These are phyloP conservation scores for Chytriomyces sp. DNA, from an alignment of 192 early-diverging fungal species.

Conservation along the genomic window DNA sequence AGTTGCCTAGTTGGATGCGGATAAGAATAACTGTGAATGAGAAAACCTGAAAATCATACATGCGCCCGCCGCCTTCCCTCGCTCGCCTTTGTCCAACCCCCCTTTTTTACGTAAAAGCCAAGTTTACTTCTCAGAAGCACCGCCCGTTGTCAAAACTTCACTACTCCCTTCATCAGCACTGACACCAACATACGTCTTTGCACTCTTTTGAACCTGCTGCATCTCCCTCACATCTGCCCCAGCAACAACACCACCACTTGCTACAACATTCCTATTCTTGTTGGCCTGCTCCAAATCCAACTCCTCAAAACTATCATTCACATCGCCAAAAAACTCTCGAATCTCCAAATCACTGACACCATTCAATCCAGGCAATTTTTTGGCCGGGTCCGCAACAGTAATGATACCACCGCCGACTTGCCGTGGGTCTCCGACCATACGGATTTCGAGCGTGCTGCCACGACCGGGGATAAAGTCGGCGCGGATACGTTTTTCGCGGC, in stretches of 20 bases:
- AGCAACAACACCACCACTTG: neutral
- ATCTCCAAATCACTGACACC: slow-evolving; percentile 19
- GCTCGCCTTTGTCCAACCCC: no score
- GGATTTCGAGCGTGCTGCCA: neutral
- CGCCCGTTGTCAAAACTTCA: no score
- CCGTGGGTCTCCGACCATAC: slow-evolving; percentile 28
- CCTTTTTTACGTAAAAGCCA: no score
- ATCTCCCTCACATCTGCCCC: neutral
- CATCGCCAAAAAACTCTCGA: slow-evolving; percentile 30
- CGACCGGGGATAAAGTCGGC: neutral
- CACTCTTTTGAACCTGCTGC: neutral
- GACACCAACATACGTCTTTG: neutral
- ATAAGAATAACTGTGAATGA: no score
- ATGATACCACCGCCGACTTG: slow-evolving; percentile 20
- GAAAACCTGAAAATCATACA: no score
- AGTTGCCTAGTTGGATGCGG: no score
- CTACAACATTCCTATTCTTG: slow-evolving; percentile 21
- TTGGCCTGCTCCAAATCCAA: slow-evolving; percentile 2
- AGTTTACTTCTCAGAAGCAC: no score
- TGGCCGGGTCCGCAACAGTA: neutral
- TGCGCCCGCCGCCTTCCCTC: no score
- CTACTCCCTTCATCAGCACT: no score
- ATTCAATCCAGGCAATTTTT: slow-evolving; percentile 2
- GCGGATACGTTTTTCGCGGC: neutral
- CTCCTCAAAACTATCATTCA: slow-evolving; percentile 26